phyloP scores from a whole-genome alignment of 306 rosid genomes.

The Luffa aegyptiaca region DNA sequence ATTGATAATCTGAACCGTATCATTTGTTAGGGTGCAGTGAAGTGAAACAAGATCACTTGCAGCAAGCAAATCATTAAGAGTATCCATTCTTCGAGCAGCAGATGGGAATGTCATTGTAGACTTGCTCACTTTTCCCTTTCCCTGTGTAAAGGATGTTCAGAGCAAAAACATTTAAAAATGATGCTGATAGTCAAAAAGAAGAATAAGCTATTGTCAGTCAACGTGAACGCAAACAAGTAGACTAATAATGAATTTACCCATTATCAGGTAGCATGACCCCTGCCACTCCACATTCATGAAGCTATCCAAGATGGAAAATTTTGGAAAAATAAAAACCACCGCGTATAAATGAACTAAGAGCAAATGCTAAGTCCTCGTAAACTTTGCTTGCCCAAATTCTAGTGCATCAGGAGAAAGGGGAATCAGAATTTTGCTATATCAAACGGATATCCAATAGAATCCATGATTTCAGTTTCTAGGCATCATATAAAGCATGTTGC shows the following conservation, averaged over 20 bases:
- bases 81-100: conserved; percentile 96
- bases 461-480: background rate
- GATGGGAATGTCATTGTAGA: conserved; percentile 49
- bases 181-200: background rate
- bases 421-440: background rate
- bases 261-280: conserved; percentile 1
- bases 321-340: background rate
- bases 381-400: background rate
- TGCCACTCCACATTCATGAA: background rate
- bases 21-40: conserved; percentile 85
- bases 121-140: conserved; percentile 30
- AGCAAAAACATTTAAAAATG: conserved; percentile 1
- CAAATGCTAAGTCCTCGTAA: background rate
- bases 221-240: background rate
- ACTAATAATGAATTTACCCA: background rate
- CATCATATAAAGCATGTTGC: background rate
- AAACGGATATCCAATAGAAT: background rate
- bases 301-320: background rate
- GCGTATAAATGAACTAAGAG: background rate
- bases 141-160: conserved; percentile 28
- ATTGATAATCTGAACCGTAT: conserved; percentile 79
- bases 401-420: background rate
- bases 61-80: conserved; percentile 93
- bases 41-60: conserved; percentile 94
- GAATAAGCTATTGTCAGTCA: conserved; percentile 3